Percentiles rank a stretch among this genome's conserved stretches.
These are phyloP conservation scores for Oryza officinalis DNA, from an alignment of 176 grass and related monocot species.

Conservation along the genomic window DNA sequence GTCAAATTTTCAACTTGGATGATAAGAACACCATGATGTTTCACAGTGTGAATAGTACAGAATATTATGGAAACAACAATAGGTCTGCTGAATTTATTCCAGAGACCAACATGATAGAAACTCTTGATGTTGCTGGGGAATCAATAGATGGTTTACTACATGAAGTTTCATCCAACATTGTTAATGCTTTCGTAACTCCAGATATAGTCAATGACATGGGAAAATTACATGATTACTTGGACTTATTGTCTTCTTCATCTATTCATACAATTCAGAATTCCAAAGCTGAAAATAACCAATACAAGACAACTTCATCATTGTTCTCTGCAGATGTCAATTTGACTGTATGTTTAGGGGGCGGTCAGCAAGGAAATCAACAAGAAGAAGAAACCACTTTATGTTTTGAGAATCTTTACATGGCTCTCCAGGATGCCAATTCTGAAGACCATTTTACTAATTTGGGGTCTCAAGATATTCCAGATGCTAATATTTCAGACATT, in stretches of 20 bases:
- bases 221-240: conserved; percentile 21
- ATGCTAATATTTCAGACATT: background rate
- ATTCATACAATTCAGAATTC: conserved; percentile 6
- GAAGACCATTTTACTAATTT: background rate
- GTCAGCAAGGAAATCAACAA: conserved; percentile 19
- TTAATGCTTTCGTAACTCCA: conserved; percentile 6
- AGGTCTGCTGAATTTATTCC: conserved; percentile 10
- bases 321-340: background rate
- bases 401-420: conserved; percentile 15
- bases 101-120: conserved; percentile 18
- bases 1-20: background rate
- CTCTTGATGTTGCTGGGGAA: background rate
- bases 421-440: background rate
- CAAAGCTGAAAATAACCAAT: conserved; percentile 6
- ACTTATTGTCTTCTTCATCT: conserved; percentile 16
- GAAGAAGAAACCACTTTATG: conserved; percentile 11
- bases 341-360: background rate
- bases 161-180: conserved; percentile 3
- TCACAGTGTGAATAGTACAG: background rate
- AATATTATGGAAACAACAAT: background rate
- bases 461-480: conserved; percentile 19
- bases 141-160: background rate
- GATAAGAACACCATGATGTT: background rate
- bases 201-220: background rate
- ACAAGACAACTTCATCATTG: background rate